Conservation (phyloP, 1,284 basidiomycete genomes). For the Porphyrellus sp. region DNA sequence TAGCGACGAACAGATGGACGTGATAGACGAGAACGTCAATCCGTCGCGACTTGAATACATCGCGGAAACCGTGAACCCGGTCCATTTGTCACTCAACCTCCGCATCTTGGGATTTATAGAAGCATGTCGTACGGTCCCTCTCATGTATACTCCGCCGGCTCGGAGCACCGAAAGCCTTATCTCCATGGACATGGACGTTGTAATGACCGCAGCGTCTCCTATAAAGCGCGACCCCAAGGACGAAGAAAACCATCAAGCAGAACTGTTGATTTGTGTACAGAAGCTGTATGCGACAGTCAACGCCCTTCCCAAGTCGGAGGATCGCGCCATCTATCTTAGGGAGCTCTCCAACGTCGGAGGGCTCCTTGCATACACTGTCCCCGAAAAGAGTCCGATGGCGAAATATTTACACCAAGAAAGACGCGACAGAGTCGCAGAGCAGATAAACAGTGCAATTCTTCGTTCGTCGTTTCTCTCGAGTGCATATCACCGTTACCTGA, state of each 20-base stretch:
- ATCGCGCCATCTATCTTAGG: conserved; percentile 57
- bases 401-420: conserved; percentile 71
- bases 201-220: background rate
- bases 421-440: conserved; percentile 77
- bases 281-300: conserved; percentile 58
- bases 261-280: conserved; percentile 55
- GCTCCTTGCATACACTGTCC: conserved; percentile 71
- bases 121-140: conserved; percentile 67
- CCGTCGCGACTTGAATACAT: conserved; percentile 43
- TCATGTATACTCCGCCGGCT: conserved; percentile 39
- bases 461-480: conserved; percentile 44
- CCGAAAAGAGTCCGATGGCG: conserved; percentile 66
- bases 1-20: conserved; percentile 17
- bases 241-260: conserved; percentile 36
- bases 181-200: conserved; percentile 10
- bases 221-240: conserved; percentile 28
- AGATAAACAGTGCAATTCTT: conserved; percentile 83
- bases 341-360: conserved; percentile 74
- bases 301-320: conserved; percentile 48
- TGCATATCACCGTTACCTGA: background rate
- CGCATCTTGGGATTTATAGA: conserved; percentile 84
- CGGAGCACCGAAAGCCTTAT: conserved; percentile 3
- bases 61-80: conserved; percentile 61
- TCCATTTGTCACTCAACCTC: conserved; percentile 76
- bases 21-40: conserved; percentile 29